Evolutionary conservation across 208 protist genomes (phyloP), one percentile per base, ranked within the genome.

Genomic region (Trypanosoma conorhini): DNA sequence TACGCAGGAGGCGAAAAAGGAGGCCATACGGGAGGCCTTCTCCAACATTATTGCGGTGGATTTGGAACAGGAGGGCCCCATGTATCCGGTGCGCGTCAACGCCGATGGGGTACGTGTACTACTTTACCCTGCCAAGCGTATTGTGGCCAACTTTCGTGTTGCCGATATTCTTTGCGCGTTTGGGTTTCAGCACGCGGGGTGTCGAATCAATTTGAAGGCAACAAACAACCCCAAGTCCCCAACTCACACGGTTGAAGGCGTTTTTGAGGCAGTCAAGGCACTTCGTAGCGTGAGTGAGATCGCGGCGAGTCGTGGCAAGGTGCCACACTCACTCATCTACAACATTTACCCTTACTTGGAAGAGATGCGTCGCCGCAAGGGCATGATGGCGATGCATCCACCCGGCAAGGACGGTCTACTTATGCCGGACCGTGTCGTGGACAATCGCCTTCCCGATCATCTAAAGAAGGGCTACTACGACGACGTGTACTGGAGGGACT

Each of bases 261-360:
- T 96, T 56, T 97, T 97, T 70, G 90, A 96, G 71, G 93, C 89
- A 0, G 91, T 97, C 1, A 91, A 92, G 82, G 91, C 89, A 21
- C 76, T 96, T 64, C 88, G 91, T 50, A 94, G 89, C 71, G 87
- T 96, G 54, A 96, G 85, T 79, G 93, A 97, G 70, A 95, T 97
- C 72, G 93, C 93, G 33, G 89, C 90, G 52, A 95, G 89, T 65
- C 88, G 93, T 67, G 93, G 93, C 40, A 97, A 97, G 79, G 91
- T 97, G 50, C 91, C 93, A 22, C 89, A 94, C 79, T 95, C 89
- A 21, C 89, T 97, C 64, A 88, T 97, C 54, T 83, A 96, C 76
- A 97, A 97, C 74, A 96, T 96, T 60, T 97, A 96, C 76, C 91
- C 89, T n/a, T 97, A 97, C 77, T 76, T 97, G 30, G 90, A 97